Evolutionary conservation across 2,329 filamentous ascomycete genomes (phyloP).

Genomic region (Penicillium nordicum): DNA sequence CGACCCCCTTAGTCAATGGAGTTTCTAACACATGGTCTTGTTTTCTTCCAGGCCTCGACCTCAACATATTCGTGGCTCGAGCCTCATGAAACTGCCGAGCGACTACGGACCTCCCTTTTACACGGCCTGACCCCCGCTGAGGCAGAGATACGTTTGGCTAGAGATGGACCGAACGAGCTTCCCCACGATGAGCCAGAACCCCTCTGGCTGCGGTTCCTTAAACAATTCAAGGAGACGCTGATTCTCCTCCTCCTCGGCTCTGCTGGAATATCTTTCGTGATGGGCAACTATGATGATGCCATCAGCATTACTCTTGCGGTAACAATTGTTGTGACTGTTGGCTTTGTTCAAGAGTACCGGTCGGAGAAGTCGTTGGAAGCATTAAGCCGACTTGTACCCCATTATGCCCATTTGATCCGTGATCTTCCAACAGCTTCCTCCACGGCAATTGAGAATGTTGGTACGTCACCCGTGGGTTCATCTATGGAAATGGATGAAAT

Average conservation of each 20-base stretch:
- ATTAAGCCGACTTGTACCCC: conserved; percentile 86
- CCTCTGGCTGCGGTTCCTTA: conserved; percentile 88
- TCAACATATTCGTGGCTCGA: conserved; percentile 62
- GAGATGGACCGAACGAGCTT: conserved; percentile 88
- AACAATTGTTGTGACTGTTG: conserved; percentile 93
- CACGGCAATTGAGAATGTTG: conserved; percentile 20
- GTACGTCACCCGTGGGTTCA: conserved; percentile 15
- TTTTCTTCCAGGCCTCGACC: conserved; percentile 37
- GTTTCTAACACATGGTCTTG: conserved; percentile 15
- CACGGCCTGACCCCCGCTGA: conserved; percentile 78
- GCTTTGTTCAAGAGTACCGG: conserved; percentile 94
- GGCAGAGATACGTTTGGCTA: conserved; percentile 72
- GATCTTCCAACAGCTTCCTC: conserved; percentile 35
- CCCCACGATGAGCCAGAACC: conserved; percentile 92
- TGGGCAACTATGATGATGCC: conserved; percentile 92
- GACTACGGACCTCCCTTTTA: conserved; percentile 75
- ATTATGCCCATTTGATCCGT: conserved; percentile 92
- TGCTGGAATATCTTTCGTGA: conserved; percentile 79
- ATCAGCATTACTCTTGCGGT: conserved; percentile 94
- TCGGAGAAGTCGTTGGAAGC: conserved; percentile 98
- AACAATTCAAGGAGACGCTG: conserved; percentile 94
- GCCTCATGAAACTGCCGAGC: conserved; percentile 72
- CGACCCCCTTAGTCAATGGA: neutral
- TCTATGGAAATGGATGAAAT: conserved; percentile 49
- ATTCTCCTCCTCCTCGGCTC: conserved; percentile 90